Evolutionary conservation across 768 basidiomycete genomes (phyloP).

Genomic region (Cystofilobasidium macerans): DNA sequence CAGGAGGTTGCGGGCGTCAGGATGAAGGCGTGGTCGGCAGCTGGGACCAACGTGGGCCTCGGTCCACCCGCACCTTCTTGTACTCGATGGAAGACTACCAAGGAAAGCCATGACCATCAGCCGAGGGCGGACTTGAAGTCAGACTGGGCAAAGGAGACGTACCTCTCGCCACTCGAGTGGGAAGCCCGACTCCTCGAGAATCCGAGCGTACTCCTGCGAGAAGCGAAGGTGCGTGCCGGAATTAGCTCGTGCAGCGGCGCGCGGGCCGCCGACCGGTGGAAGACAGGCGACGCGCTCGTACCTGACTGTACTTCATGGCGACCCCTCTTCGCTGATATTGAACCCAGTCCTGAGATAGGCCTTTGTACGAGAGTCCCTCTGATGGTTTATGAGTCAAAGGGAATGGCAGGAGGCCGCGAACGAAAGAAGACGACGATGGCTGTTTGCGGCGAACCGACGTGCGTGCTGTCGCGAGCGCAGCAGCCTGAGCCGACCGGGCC

Average conservation of each 20-base stretch:
- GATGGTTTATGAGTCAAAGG: no score
- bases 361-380: no score
- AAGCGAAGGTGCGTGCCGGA: background rate
- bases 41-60: background rate
- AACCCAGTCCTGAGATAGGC: no score
- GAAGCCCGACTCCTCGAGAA: slow-evolving; percentile 44
- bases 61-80: slow-evolving; percentile 49
- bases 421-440: no score
- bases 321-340: no score
- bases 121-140: background rate
- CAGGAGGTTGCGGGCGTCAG: background rate
- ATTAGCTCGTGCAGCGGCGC: background rate
- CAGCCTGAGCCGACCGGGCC: no score
- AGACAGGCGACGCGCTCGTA: background rate
- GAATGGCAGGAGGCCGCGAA: no score
- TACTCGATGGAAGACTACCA: slow-evolving; percentile 63
- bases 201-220: slow-evolving; percentile 37
- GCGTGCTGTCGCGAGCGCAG: no score
- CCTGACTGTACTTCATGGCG: slow-evolving; percentile 21
- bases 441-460: no score
- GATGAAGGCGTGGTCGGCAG: background rate
- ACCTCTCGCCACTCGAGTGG: slow-evolving; percentile 60
- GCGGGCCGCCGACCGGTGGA: background rate
- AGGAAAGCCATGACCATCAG: background rate
- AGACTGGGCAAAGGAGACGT: background rate